Percentiles rank a stretch among this genome's conserved stretches.
Evolutionary conservation across 495 filamentous ascomycete species (phyloP).

Genomic region (Penicillium chermesinum): DNA sequence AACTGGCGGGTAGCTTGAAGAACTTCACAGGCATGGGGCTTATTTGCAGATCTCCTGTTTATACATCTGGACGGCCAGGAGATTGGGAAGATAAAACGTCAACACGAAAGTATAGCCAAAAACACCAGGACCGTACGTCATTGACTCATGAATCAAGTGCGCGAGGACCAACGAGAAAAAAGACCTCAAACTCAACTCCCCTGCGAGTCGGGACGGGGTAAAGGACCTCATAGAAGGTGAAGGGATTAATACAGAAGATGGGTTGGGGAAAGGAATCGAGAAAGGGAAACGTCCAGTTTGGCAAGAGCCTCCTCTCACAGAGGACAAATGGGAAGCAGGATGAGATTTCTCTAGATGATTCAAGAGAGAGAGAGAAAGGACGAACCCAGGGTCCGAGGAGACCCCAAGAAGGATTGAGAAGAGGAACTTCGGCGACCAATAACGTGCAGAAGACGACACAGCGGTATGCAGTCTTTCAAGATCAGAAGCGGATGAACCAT

Average conservation of each 20-base stretch:
- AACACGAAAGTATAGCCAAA: slow-evolving; percentile 1
- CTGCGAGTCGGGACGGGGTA: neutral
- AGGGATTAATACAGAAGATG: slow-evolving; percentile 24
- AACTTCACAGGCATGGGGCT: slow-evolving; percentile 6
- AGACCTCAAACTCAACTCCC: slow-evolving; percentile 1
- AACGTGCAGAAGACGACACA: neutral
- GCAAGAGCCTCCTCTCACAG: too few relatives aligned
- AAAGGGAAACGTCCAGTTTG: slow-evolving; percentile 2
- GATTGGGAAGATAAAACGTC: slow-evolving; percentile 4
- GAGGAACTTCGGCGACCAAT: too few relatives aligned
- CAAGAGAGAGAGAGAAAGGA: slow-evolving; percentile 6
- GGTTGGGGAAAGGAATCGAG: neutral
- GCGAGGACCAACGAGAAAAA: neutral
- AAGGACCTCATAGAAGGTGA: slow-evolving; percentile 11
- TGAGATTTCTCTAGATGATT: slow-evolving; percentile 20
- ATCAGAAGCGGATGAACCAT: neutral
- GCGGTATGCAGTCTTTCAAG: slow-evolving; percentile 15
- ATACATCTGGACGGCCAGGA: slow-evolving; percentile 12
- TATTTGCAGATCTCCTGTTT: slow-evolving; percentile 23
- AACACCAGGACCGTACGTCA: slow-evolving; percentile 17
- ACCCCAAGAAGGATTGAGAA: neutral
- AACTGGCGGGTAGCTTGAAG: neutral
- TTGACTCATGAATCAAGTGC: slow-evolving; percentile 15
- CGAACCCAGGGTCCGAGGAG: neutral
- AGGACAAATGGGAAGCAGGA: slow-evolving; percentile 6